Evolutionary conservation across 2,329 filamentous ascomycete species (phyloP).

Genomic region (Hymenoscyphus fraxineus): DNA sequence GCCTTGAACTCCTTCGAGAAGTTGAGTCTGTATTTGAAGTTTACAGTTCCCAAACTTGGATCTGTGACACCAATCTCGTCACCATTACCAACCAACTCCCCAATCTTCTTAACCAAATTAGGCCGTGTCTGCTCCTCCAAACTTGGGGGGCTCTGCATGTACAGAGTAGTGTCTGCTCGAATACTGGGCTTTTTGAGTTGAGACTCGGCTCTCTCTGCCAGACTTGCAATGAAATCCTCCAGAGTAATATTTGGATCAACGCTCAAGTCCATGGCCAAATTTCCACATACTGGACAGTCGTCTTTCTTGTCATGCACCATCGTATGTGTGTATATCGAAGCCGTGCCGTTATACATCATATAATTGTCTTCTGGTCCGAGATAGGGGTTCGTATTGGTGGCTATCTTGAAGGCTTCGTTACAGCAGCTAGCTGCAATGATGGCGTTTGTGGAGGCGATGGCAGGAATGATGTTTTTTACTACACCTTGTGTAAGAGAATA

Average conservation of each 20-base stretch:
- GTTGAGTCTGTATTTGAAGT: conserved; percentile 34
- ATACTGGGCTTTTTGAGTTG: conserved; percentile 94
- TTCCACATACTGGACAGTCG: conserved; percentile 92
- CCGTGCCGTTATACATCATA: conserved; percentile 99
- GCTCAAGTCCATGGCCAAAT: conserved; percentile 69
- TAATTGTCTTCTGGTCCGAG: conserved; percentile 82
- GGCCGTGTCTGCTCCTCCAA: conserved; percentile 80
- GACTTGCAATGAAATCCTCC: conserved; percentile 77
- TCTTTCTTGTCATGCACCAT: conserved; percentile 92
- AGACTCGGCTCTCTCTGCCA: conserved; percentile 79
- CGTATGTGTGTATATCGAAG: conserved; percentile 94
- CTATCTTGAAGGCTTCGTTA: conserved; percentile 95
- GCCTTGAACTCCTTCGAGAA: conserved; percentile 24
- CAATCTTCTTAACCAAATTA: conserved; percentile 75
- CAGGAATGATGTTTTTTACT: conserved; percentile 98
- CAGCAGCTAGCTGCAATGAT: conserved; percentile 94
- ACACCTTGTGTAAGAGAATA: conserved; percentile 96
- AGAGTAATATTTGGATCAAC: conserved; percentile 71
- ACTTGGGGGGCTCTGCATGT: conserved; percentile 79
- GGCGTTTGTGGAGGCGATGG: conserved; percentile 95
- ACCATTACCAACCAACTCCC: conserved; percentile 72
- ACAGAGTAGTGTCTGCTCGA: conserved; percentile 78
- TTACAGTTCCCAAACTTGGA: conserved; percentile 65
- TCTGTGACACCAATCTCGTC: conserved; percentile 92
- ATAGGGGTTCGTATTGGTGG: conserved; percentile 74